Conservation (phyloP, 2,329 filamentous ascomycete genomes). For the Hawksworthiomyces lignivorus region DNA sequence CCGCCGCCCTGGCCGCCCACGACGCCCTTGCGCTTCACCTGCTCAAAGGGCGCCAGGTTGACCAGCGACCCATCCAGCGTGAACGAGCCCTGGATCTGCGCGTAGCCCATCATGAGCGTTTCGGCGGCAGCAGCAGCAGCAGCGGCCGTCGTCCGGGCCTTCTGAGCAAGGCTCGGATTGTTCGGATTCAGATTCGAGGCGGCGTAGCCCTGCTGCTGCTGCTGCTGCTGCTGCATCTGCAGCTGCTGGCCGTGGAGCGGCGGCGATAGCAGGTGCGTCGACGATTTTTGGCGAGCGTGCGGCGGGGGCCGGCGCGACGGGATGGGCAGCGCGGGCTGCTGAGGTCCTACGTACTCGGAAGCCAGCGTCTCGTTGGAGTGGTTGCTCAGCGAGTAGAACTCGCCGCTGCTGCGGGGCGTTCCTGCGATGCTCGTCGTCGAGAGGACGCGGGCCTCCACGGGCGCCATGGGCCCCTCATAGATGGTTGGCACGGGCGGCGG, state of each 20-base stretch:
- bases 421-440: slow-evolving; percentile 69
- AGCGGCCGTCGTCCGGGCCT: slow-evolving; percentile 4
- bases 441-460: slow-evolving; percentile 57
- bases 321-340: slow-evolving; percentile 25
- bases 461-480: slow-evolving; percentile 37
- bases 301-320: slow-evolving; percentile 23
- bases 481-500: slow-evolving; percentile 34
- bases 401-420: slow-evolving; percentile 84
- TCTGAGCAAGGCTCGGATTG: too few relatives aligned
- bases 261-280: slow-evolving; percentile 9
- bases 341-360: slow-evolving; percentile 76
- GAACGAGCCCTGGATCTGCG: slow-evolving; percentile 87
- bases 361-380: slow-evolving; percentile 88
- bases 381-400: slow-evolving; percentile 93
- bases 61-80: slow-evolving; percentile 85
- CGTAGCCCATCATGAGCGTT: slow-evolving; percentile 95
- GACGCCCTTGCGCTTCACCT: slow-evolving; percentile 90
- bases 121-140: slow-evolving; percentile 46
- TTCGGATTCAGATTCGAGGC: slow-evolving; percentile 34
- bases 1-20: slow-evolving; percentile 81
- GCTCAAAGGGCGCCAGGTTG: slow-evolving; percentile 83
- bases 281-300: slow-evolving; percentile 39
- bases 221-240: background rate
- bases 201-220: slow-evolving; percentile 19
- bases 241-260: slow-evolving; percentile 5